Percentiles rank a stretch among this genome's conserved stretches.
Evolutionary conservation across 495 filamentous ascomycete species (phyloP).

Genomic region (Aspergillus nidulans): DNA sequence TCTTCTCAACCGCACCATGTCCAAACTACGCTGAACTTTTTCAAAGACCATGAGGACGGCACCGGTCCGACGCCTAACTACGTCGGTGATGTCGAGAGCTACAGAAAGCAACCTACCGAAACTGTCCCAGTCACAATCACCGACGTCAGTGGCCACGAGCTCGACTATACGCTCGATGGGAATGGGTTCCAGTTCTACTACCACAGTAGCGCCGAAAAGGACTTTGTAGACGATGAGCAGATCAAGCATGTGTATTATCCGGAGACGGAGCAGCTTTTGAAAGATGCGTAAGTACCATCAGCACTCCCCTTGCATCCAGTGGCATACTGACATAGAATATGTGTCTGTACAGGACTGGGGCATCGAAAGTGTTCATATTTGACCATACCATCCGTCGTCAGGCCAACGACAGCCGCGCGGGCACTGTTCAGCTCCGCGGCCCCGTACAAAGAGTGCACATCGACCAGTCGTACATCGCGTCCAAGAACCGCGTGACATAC

Average conservation of each 20-base stretch:
- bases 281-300: slow-evolving; percentile 43
- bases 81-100: slow-evolving; percentile 47
- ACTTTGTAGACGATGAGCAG: slow-evolving; percentile 59
- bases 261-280: slow-evolving; percentile 62
- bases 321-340: not conserved
- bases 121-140: slow-evolving; percentile 34
- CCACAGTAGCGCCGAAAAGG: slow-evolving; percentile 44
- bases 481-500: slow-evolving; percentile 50
- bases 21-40: slow-evolving; percentile 54
- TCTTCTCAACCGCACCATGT: slow-evolving; percentile 42
- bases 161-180: slow-evolving; percentile 44
- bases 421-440: slow-evolving; percentile 39
- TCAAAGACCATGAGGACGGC: slow-evolving; percentile 56
- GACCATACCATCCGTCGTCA: slow-evolving; percentile 71
- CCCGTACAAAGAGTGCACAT: slow-evolving; percentile 68
- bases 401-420: slow-evolving; percentile 1
- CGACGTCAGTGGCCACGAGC: slow-evolving; percentile 47
- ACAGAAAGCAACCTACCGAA: slow-evolving; percentile 32
- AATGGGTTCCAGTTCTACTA: slow-evolving; percentile 49
- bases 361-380: slow-evolving; percentile 61
- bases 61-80: slow-evolving; percentile 49
- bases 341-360: slow-evolving; percentile 51
- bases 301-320: not conserved
- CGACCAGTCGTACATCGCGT: slow-evolving; percentile 63
- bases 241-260: slow-evolving; percentile 64